These are phyloP conservation scores for Eutypa lata DNA, from an alignment of 2,329 filamentous ascomycete genomes.

Conservation along the genomic window DNA sequence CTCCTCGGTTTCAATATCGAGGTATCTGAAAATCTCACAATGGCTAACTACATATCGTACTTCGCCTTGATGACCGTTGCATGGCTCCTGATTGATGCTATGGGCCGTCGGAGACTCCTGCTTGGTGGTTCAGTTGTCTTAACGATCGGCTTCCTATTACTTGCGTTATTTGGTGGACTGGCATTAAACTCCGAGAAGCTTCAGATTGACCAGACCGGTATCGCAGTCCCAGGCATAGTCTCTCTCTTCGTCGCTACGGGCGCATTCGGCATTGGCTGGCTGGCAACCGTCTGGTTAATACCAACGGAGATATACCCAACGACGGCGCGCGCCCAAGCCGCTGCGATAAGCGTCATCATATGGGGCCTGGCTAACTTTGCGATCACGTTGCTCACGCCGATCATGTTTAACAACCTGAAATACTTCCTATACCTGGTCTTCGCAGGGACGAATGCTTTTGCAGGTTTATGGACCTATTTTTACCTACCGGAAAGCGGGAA, in stretches of 20 bases:
- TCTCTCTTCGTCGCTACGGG: slow-evolving; percentile 56
- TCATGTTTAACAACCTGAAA: slow-evolving; percentile 57
- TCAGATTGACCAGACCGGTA: slow-evolving; percentile 30
- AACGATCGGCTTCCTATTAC: slow-evolving; percentile 45
- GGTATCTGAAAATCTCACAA: slow-evolving; percentile 53
- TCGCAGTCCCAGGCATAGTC: slow-evolving; percentile 49
- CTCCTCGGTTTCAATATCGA: slow-evolving; percentile 53
- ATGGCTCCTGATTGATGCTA: slow-evolving; percentile 56
- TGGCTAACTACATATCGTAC: slow-evolving; percentile 60
- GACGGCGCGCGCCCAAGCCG: slow-evolving; percentile 51
- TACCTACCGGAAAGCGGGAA: slow-evolving; percentile 54
- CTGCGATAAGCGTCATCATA: slow-evolving; percentile 50
- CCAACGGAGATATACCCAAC: slow-evolving; percentile 58
- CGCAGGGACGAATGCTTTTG: slow-evolving; percentile 50
- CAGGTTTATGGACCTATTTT: slow-evolving; percentile 51
- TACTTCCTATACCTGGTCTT: slow-evolving; percentile 58
- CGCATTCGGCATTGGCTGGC: slow-evolving; percentile 59
- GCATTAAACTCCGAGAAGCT: slow-evolving; percentile 38
- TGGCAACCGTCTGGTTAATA: slow-evolving; percentile 57
- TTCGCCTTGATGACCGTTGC: slow-evolving; percentile 59
- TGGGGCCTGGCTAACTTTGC: slow-evolving; percentile 58
- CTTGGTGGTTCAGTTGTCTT: slow-evolving; percentile 49
- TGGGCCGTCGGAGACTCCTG: slow-evolving; percentile 52
- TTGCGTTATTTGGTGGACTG: slow-evolving; percentile 49
- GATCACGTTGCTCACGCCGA: slow-evolving; percentile 54